Evolutionary conservation across 345 rosid species (phyloP), one percentile per base, ranked within the genome.

Genomic region (Hibiscus trionum): DNA sequence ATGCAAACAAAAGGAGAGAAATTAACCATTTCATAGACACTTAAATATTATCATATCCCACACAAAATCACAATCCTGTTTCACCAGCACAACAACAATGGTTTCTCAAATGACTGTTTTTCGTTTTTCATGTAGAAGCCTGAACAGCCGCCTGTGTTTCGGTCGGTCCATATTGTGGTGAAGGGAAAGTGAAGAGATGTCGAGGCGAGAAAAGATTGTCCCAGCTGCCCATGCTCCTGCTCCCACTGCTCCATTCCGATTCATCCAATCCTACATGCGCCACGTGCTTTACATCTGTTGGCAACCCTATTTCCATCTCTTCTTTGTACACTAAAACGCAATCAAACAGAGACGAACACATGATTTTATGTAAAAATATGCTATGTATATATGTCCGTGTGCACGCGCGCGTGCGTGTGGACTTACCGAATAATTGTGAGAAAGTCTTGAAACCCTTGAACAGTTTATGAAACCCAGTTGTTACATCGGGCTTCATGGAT

Each of bases 271-370:
- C 96, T 16, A 90, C 85, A 58, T 88, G 96, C 7, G 93, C 77
- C 55, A 90, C 91, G 75, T 90, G 96, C 82, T 85, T 90, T 73
- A 88, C 96, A 64, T 90, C 85, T 46, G 93, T 88, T 16, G 96
- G 96, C 21, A 78, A 65, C 72, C 53, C 17, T 49, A 49, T 49
- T 49, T 15, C 53, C 53, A 49, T 15, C 53, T 12, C 17, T 0
- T 49, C 53, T 49, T 15, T 49, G 17, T 49, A 14, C 53, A 49
- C 53, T 49, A 14, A 14, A 49, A 42, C 46, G 10, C n/a, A 15
- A 8, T 37, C 42, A 37, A 37, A 35, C 31, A 29, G 4, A 3
- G 2, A 29, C 4, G 31, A 5, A 35, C 39, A 35, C 5, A 0
- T 35, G 6, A 35, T 35, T 35, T 35, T 35, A 35, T 5, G 6